Evolutionary conservation across 768 basidiomycete species (phyloP), one percentile per base, ranked within the genome.

Genomic region (Gelatoporia subvermispora): DNA sequence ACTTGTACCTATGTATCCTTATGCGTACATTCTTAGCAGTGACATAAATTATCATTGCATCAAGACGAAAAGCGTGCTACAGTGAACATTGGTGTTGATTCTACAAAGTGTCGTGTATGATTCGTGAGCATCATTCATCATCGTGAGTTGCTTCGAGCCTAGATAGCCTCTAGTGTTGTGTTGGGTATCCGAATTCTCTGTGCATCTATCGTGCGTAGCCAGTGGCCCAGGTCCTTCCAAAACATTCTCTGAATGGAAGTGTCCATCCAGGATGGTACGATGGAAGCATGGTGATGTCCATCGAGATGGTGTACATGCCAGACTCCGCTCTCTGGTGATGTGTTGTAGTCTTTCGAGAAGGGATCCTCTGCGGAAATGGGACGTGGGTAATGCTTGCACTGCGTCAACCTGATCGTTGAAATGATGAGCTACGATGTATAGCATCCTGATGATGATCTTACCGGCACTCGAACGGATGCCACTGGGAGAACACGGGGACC

Each of bases 401-500:
- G 13, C 13, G 41, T 51, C 21, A 36, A n/a, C 34, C 54, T 59
- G 42, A 28, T 36, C 31, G 17, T 36, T 15, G 35, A 20, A 22
- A 47, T 11, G 34, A 17, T 31, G 35, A 42, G 39, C 43, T 16
- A 41, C 28, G 28, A 43, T 41, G 2, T 39, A 21, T 10, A 20
- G 13, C 15, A 43, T 38, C 11, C 17, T 0, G n/a, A 22, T 18
- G 37, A 5, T n/a, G 22, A 3, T 48, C 64, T 41, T 54, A 74
- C 74, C 60, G 54, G 71, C 76, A 78, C 9, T 66, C 56, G 47
- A 67, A 59, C 13, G 77, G 74, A 63, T 78, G 77, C 69, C 70
- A 77, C 48, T 76, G 76, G 7, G 75, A 76, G 54, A 77, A 75
- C 15, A 73, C 13, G 8, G 76, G 75, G 4, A 76, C 75, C 7